phyloP scores from a whole-genome alignment of 805 yeast genomes.

The Cyberlindnera maclurae region DNA sequence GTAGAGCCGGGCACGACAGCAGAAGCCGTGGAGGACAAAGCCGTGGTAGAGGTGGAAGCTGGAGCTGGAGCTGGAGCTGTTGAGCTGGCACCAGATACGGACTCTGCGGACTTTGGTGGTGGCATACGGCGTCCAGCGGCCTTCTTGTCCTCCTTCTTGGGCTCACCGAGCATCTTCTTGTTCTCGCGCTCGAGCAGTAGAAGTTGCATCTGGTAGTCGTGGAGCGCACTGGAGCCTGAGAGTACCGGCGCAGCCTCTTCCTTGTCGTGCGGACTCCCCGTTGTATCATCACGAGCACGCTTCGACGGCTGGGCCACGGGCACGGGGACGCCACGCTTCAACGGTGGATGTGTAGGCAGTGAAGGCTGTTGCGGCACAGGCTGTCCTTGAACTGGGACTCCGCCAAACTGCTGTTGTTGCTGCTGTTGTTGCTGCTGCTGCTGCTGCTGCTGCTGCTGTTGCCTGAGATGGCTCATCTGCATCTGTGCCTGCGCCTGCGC shows the following conservation, averaged over 20 bases:
- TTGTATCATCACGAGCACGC: too few relatives aligned
- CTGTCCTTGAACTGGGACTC: not conserved
- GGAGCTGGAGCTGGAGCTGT: conserved; percentile 21
- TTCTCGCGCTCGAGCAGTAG: conserved; percentile 71
- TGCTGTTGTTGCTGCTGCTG: conserved; percentile 2
- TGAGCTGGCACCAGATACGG: conserved; percentile 9
- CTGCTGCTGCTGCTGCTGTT: conserved; percentile 22
- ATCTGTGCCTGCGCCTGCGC: conserved; percentile 35
- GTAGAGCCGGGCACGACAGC: conserved; percentile 2
- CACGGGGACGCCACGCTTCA: too few relatives aligned
- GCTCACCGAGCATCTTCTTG: conserved; percentile 55
- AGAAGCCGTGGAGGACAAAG: too few relatives aligned
- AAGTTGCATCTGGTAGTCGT: conserved; percentile 77
- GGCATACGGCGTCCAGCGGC: conserved; percentile 15
- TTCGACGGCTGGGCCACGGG: too few relatives aligned
- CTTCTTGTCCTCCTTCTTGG: conserved; percentile 27
- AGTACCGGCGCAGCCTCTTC: not conserved
- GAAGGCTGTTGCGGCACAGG: not conserved
- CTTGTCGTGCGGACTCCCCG: not conserved
- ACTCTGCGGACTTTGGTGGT: conserved; percentile 20
- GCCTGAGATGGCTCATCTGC: conserved; percentile 45
- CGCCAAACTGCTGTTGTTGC: conserved; percentile 2
- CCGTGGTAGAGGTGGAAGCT: conserved; percentile 7
- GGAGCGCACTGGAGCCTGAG: conserved; percentile 41
- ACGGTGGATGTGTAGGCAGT: too few relatives aligned